Base-by-base conservation (phyloP, 148 eudicot genomes). In the Talinum fruticosum region DNA sequence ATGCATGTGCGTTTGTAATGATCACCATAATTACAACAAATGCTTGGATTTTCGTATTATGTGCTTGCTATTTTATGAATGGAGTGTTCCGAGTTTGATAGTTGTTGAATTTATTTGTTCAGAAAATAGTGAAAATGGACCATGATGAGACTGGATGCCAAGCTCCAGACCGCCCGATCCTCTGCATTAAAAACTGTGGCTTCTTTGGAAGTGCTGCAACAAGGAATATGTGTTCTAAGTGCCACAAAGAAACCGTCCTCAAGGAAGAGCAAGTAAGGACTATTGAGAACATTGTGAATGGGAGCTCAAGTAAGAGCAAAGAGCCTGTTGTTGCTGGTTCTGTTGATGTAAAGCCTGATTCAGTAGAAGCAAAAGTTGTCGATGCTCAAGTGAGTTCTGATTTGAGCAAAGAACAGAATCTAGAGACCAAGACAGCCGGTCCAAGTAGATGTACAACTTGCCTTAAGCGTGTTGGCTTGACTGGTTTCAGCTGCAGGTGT, bases 151-250 rank as follows among this genome's bases (percentile, higher is more conserved):
- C 85, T 0, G 85, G 85, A 65, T 82, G 85, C 76, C 84, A 80
- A 69, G 83, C 91, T 74, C 83, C 84, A 30, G 87, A 86, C 37
- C 89, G 87, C 78, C 91, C 89, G n/a, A 82, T 82, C 73, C 83
- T 88, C 28, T 88, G 91, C 85, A 54, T 86, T 45, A 86, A 86
- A 72, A 88, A 86, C 75, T 88, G 91, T 69, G 91, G 91, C 38
- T 88, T 88, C 79, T 88, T 86, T 37, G 91, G 91, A 14, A 87
- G 87, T 79, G 81, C 86, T 18, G 81, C 87, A 51, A 88, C 89
- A 51, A 88, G 84, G 91, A 83, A 86, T 70, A 88, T 88, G 91
- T 88, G 91, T 29, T 88, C 91, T 75, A 88, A 88, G 72, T 88
- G 89, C 64, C 86, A 88, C 81, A 87, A 76, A 71, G 87, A 88